Percentiles rank a stretch among this genome's conserved stretches.
phyloP scores from a whole-genome alignment of 1,284 basidiomycete genomes.

The Puccinia triticina region DNA sequence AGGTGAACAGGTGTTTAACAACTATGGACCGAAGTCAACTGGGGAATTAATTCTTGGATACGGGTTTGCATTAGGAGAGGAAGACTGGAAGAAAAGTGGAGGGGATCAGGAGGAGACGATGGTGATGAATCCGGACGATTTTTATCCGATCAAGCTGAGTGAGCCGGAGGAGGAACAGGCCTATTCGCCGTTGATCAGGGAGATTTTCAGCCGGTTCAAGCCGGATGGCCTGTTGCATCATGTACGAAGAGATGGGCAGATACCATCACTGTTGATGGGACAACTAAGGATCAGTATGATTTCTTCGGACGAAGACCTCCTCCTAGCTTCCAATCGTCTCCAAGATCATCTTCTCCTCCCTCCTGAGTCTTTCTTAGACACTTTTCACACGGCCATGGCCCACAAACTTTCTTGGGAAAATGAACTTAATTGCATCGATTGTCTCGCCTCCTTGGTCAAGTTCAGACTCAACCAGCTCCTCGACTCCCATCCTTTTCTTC shows the following conservation, averaged over 20 bases:
- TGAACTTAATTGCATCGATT: slow-evolving; percentile 37
- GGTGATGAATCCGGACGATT: slow-evolving; percentile 37
- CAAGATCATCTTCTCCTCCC: too few species aligned
- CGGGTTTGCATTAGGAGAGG: slow-evolving; percentile 32
- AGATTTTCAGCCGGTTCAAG: slow-evolving; percentile 22
- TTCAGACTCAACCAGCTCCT: not conserved
- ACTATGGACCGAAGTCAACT: slow-evolving; percentile 46
- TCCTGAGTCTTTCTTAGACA: not conserved
- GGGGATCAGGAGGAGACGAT: not conserved
- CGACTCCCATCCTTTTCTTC: not conserved
- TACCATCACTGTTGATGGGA: slow-evolving; percentile 13
- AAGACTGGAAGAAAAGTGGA: slow-evolving; percentile 34
- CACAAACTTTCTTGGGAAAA: slow-evolving; percentile 28
- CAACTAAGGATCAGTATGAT: slow-evolving; percentile 34
- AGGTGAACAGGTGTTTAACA: slow-evolving; percentile 50
- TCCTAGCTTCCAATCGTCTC: not conserved
- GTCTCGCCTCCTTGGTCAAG: slow-evolving; percentile 19
- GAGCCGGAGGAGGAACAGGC: not conserved
- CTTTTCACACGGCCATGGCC: not conserved
- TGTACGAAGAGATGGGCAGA: not conserved
- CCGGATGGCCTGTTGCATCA: slow-evolving; percentile 6
- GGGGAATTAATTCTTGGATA: slow-evolving; percentile 50
- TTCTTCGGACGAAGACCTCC: slow-evolving; percentile 20
- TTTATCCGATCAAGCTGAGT: slow-evolving; percentile 36
- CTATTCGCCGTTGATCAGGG: not conserved